Conservation (phyloP, 176 grass and related monocot species). For the Carex pumila region DNA sequence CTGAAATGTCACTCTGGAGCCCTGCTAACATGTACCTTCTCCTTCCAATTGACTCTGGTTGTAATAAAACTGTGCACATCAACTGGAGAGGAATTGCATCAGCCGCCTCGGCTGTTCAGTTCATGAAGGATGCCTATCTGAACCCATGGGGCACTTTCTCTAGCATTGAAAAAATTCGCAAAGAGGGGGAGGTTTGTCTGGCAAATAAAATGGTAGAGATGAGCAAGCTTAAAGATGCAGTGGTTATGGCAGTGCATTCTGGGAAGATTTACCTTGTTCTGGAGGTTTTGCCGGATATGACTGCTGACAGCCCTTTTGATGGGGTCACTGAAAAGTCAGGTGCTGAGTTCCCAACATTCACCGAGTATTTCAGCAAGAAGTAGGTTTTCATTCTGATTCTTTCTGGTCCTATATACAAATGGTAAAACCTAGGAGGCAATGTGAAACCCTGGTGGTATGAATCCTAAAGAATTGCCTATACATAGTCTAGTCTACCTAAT, state of each 20-base stretch:
- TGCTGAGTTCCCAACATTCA: constrained; percentile 43
- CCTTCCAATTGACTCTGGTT: constrained; percentile 47
- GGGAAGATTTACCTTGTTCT: constrained; percentile 78
- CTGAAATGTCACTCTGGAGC: constrained; percentile 41
- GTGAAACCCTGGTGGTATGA: not conserved
- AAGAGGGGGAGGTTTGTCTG: constrained; percentile 48
- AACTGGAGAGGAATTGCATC: constrained; percentile 57
- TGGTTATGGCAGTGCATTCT: constrained; percentile 81
- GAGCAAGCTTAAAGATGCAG: constrained; percentile 38
- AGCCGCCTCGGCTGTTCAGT: constrained; percentile 38
- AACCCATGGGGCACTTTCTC: constrained; percentile 4
- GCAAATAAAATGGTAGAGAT: constrained; percentile 52
- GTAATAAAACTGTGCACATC: constrained; percentile 32
- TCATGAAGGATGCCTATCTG: constrained; percentile 60
- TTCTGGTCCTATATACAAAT: not conserved
- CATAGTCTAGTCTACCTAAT: not conserved
- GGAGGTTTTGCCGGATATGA: constrained; percentile 42
- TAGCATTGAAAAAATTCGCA: not conserved
- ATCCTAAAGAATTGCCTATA: not conserved
- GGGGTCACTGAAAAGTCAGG: constrained; percentile 52
- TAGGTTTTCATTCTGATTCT: constrained; percentile 24
- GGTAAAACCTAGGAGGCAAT: not conserved
- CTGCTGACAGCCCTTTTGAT: constrained; percentile 67
- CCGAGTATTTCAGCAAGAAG: constrained; percentile 82
- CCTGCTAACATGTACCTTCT: constrained; percentile 58